Conservation (phyloP, 176 grass and related monocot species). For the Metroxylon sagu region DNA sequence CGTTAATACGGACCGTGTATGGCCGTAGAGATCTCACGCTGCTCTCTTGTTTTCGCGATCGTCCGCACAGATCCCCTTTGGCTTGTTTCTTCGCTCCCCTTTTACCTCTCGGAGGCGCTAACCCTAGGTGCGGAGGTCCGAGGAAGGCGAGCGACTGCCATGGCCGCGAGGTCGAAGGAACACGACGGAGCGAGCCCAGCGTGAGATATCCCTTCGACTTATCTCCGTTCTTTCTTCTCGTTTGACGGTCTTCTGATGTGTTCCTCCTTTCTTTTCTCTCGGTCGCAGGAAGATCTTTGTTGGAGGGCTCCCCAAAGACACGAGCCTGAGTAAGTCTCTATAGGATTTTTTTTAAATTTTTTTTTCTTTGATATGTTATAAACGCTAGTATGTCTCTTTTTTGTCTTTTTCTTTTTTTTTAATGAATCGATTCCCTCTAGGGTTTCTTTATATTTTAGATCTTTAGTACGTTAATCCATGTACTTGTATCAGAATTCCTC, state of each 20-base stretch:
- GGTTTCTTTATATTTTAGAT: no score
- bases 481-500: no score
- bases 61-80: no score
- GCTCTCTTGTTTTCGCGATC: no score
- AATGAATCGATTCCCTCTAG: no score
- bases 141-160: neutral
- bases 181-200: conserved; percentile 69
- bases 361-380: neutral
- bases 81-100: neutral
- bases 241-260: neutral
- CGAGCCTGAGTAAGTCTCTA: conserved; percentile 39
- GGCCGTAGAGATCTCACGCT: no score
- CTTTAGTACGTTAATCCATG: no score
- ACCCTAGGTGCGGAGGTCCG: conserved; percentile 4
- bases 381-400: neutral
- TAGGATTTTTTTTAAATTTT: neutral
- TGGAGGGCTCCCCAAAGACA: conserved; percentile 73
- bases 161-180: conserved; percentile 57
- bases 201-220: conserved; percentile 20
- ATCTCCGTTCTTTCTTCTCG: neutral
- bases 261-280: neutral
- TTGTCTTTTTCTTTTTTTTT: neutral
- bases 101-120: conserved; percentile 3
- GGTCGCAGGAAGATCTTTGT: conserved; percentile 77
- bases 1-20: no score